A percentile compares a stretch with the other conserved stretches of the same genome.
Evolutionary conservation across 2,329 filamentous ascomycete genomes (phyloP).

Genomic region (Trichophyton verrucosum): DNA sequence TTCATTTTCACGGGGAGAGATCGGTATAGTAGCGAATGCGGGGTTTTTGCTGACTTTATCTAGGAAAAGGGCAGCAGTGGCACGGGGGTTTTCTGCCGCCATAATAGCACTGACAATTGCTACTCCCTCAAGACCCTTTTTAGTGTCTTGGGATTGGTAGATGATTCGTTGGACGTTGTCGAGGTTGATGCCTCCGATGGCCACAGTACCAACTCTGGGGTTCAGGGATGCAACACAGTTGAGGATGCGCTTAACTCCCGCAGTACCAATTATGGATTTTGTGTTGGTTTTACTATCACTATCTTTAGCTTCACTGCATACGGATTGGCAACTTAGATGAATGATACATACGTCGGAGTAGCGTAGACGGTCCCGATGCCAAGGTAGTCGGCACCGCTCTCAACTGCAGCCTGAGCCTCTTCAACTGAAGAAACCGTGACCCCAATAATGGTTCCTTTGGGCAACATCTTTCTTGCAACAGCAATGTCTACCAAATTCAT

Average conservation of each 20-base stretch:
- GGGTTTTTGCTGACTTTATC: constrained; percentile 39
- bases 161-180: constrained; percentile 62
- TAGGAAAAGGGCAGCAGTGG: constrained; percentile 48
- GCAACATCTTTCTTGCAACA: constrained; percentile 60
- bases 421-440: constrained; percentile 66
- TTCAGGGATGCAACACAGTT: constrained; percentile 41
- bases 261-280: constrained; percentile 64
- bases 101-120: constrained; percentile 87
- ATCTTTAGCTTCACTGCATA: constrained; percentile 4
- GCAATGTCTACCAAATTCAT: constrained; percentile 37
- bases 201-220: constrained; percentile 45
- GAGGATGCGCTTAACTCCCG: constrained; percentile 57
- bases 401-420: constrained; percentile 60
- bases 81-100: constrained; percentile 53
- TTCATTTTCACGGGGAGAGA: constrained; percentile 20
- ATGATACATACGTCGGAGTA: constrained; percentile 56
- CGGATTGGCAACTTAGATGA: too few relatives aligned
- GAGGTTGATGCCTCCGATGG: constrained; percentile 78
- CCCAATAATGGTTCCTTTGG: constrained; percentile 68
- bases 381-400: constrained; percentile 74
- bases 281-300: constrained; percentile 64
- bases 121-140: constrained; percentile 61
- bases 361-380: constrained; percentile 84
- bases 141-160: constrained; percentile 49
- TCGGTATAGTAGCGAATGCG: constrained; percentile 22